Percentiles rank a stretch among this genome's conserved stretches.
Conservation (phyloP, 768 basidiomycete species). For the Boletus rex-veris region DNA sequence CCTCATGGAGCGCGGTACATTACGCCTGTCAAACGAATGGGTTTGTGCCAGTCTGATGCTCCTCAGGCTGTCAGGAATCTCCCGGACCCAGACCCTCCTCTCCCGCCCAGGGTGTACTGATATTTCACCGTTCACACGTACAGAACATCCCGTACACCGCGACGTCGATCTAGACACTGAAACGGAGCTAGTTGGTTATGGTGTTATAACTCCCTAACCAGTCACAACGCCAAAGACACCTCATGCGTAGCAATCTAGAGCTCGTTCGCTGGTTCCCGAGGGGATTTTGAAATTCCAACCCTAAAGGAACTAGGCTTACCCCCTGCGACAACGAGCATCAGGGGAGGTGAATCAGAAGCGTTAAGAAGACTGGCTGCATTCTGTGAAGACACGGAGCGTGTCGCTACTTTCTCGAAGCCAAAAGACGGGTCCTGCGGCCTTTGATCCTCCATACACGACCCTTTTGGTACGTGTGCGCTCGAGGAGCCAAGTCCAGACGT, state of each 20-base stretch:
- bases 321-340: conserved; percentile 28
- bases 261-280: conserved; percentile 15
- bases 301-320: conserved; percentile 15
- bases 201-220: conserved; percentile 13
- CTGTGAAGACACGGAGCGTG: conserved; percentile 14
- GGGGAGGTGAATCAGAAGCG: conserved; percentile 28
- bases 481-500: conserved; percentile 5
- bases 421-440: conserved; percentile 5
- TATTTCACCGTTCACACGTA: conserved; percentile 17
- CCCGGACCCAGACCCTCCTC: conserved; percentile 6
- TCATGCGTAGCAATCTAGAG: conserved; percentile 15
- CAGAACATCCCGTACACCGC: conserved; percentile 2
- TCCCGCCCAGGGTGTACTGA: conserved; percentile 3
- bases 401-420: conserved; percentile 16
- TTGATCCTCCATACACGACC: conserved; percentile 23
- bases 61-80: conserved; percentile 11
- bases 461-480: conserved; percentile 18
- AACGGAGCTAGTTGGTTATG: conserved; percentile 16
- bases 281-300: conserved; percentile 25
- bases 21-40: background rate
- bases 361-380: conserved; percentile 15
- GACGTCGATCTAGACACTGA: conserved; percentile 17
- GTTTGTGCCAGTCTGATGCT: background rate
- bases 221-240: conserved; percentile 10
- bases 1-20: conserved; percentile 10